Percentiles rank a stretch among this genome's conserved stretches.
These are phyloP conservation scores for Letharia columbiana DNA, from an alignment of 495 filamentous ascomycete genomes.

Conservation along the genomic window DNA sequence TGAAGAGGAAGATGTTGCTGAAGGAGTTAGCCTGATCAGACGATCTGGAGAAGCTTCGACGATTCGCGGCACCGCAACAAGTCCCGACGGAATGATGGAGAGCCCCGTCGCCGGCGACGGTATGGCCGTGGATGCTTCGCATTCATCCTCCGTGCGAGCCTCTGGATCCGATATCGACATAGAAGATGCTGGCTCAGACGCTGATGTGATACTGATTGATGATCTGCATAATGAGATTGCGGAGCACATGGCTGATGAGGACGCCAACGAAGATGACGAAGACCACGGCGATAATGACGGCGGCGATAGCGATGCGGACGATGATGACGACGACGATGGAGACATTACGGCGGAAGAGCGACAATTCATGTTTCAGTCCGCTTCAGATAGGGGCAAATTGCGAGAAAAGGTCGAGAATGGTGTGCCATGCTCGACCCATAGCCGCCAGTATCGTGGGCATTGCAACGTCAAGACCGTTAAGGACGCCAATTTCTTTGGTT, in stretches of 20 bases:
- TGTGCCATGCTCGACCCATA: conserved; percentile 51
- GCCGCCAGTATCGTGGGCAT: conserved; percentile 53
- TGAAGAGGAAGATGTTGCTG: conserved; percentile 36
- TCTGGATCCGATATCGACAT: conserved; percentile 20
- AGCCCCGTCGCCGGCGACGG: background rate
- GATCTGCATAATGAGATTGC: conserved; percentile 30
- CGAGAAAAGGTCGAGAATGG: conserved; percentile 43
- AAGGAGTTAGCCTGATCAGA: conserved; percentile 29
- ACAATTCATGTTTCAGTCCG: conserved; percentile 32
- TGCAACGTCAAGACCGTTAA: conserved; percentile 71
- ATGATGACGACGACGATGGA: conserved; percentile 30
- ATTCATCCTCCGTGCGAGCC: conserved; percentile 1
- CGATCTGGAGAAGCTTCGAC: background rate
- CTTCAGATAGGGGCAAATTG: conserved; percentile 32
- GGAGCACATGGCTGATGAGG: conserved; percentile 30
- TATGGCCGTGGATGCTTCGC: conserved; percentile 3
- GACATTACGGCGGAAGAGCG: conserved; percentile 26
- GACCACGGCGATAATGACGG: conserved; percentile 32
- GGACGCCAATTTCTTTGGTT: conserved; percentile 64
- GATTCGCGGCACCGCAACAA: background rate
- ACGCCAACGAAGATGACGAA: conserved; percentile 29
- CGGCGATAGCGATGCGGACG: conserved; percentile 30
- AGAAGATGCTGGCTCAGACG: conserved; percentile 24
- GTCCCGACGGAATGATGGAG: background rate
- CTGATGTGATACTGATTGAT: conserved; percentile 23